A percentile compares a stretch with the other conserved stretches of the same genome.
Conservation (phyloP, 2,329 filamentous ascomycete species). For the Fusarium austroafricanum region DNA sequence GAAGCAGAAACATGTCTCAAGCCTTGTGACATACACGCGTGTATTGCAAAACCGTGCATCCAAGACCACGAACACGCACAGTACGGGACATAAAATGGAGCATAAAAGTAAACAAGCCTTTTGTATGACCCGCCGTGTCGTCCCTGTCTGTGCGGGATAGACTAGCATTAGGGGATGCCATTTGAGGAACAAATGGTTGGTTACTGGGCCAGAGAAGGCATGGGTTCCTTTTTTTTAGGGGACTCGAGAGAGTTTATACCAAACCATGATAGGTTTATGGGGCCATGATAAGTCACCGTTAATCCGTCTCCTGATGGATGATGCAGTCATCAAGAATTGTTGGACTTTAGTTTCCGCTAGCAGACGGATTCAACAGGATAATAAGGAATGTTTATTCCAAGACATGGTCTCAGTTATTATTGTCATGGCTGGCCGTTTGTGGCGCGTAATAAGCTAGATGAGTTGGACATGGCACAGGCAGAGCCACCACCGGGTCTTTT, state of each 20-base stretch:
- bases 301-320: constrained; percentile 12
- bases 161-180: constrained; percentile 24
- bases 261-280: constrained; percentile 25
- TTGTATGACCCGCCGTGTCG: constrained; percentile 39
- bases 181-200: constrained; percentile 31
- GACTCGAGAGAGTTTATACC: constrained; percentile 16
- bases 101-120: constrained; percentile 44
- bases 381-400: constrained; percentile 30
- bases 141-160: constrained; percentile 38
- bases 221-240: constrained; percentile 30
- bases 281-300: constrained; percentile 7
- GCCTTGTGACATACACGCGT: background rate
- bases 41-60: background rate
- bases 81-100: constrained; percentile 13
- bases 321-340: constrained; percentile 31
- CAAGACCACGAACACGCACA: constrained; percentile 13
- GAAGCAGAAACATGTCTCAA: constrained; percentile 35
- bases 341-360: constrained; percentile 3
- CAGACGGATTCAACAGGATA: constrained; percentile 9
- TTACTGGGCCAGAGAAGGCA: constrained; percentile 27
- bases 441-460: constrained; percentile 25
- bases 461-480: constrained; percentile 5
- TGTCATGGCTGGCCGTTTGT: constrained; percentile 30
- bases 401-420: constrained; percentile 7
- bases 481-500: constrained; percentile 22